Percentiles rank a stretch among this genome's conserved stretches.
Evolutionary conservation across 345 rosid species (phyloP).

Genomic region (Psidium guajava): DNA sequence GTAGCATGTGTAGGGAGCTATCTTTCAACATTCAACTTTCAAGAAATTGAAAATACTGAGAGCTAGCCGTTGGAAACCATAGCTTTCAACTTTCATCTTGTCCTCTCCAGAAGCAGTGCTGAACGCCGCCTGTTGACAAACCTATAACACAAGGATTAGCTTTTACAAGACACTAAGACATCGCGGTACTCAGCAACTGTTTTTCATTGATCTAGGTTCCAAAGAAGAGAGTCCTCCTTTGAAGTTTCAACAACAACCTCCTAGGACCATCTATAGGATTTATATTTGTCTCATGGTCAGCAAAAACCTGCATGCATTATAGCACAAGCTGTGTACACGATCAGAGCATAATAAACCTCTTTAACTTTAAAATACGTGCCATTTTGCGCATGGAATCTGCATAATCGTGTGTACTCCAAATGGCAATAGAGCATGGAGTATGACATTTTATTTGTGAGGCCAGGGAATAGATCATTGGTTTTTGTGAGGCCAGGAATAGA

Average conservation of each 20-base stretch:
- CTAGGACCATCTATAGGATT: constrained; percentile 76
- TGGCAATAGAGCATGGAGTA: too few relatives aligned
- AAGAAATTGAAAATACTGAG: too few relatives aligned
- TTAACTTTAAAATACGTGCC: constrained; percentile 95
- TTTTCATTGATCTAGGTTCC: constrained; percentile 24
- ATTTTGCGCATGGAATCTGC: constrained; percentile 88
- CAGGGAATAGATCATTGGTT: too few relatives aligned
- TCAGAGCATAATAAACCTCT: too few relatives aligned
- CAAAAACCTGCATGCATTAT: constrained; percentile 43
- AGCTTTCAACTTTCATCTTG: too few relatives aligned
- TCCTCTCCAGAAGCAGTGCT: constrained; percentile 80
- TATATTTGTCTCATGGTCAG: constrained; percentile 80
- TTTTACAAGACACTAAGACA: background rate
- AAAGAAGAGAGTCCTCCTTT: constrained; percentile 74
- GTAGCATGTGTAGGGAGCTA: too few relatives aligned
- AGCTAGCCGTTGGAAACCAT: too few relatives aligned
- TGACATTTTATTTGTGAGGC: too few relatives aligned
- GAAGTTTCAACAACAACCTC: constrained; percentile 64
- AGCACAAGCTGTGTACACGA: background rate
- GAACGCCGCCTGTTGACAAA: constrained; percentile 57
- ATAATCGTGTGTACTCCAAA: background rate
- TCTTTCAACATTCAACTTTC: too few relatives aligned
- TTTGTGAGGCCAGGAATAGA: too few relatives aligned
- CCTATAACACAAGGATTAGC: constrained; percentile 25
- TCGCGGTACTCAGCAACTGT: background rate